Evolutionary conservation across 2,329 filamentous ascomycete species (phyloP).

Genomic region (Colletotrichum orbiculare): DNA sequence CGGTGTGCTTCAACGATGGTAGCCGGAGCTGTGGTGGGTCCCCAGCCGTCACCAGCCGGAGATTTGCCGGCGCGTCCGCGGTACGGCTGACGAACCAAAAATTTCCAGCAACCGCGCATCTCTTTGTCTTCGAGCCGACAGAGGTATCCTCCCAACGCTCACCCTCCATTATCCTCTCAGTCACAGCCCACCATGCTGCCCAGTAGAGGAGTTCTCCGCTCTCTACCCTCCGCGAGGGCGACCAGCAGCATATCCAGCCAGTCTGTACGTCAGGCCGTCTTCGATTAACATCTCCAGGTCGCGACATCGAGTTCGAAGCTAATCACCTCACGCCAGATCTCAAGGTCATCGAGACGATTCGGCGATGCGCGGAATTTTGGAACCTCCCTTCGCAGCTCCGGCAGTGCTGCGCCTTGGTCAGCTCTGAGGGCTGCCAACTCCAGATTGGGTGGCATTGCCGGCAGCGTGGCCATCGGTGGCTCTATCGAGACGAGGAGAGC

Average conservation of each 20-base stretch:
- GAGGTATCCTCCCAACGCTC: constrained; percentile 36
- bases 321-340: constrained; percentile 29
- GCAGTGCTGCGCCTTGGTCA: constrained; percentile 18
- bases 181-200: constrained; percentile 53
- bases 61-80: constrained; percentile 48
- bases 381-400: constrained; percentile 40
- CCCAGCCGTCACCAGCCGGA: constrained; percentile 41
- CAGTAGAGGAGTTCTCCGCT: constrained; percentile 56
- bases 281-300: background rate
- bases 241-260: constrained; percentile 40
- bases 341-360: constrained; percentile 43
- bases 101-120: constrained; percentile 39
- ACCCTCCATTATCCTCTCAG: constrained; percentile 32
- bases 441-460: constrained; percentile 27
- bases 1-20: background rate
- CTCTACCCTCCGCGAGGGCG: constrained; percentile 49
- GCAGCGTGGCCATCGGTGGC: constrained; percentile 46
- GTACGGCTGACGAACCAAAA: constrained; percentile 40
- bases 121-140: background rate
- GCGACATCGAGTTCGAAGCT: background rate
- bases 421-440: constrained; percentile 18
- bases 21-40: constrained; percentile 30
- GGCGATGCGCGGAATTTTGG: constrained; percentile 50
- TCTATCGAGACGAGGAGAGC: constrained; percentile 32
- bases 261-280: constrained; percentile 41